Evolutionary conservation across 495 filamentous ascomycete genomes (phyloP), one percentile per base, ranked within the genome.

Genomic region (Penicillium paxilli): DNA sequence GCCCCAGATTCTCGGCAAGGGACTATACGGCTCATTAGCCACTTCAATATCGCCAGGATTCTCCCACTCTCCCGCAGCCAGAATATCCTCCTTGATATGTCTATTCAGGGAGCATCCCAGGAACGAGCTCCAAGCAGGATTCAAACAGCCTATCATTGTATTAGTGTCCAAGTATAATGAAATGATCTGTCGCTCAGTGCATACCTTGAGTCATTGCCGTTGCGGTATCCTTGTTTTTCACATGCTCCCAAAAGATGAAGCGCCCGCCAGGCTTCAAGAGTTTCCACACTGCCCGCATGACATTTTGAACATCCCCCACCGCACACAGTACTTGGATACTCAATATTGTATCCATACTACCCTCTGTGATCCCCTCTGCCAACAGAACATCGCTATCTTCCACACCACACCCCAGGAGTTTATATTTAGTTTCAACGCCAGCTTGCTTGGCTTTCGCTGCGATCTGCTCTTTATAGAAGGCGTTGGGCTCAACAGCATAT

Each of bases 401-500:
- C 55, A 80, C 21, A 20, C 64, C 67, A 61, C 50, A 59, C 20
- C 46, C 35, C 11, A 80, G 30, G 48, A 76, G 45, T 52, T 60
- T 74, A 54, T 77, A 80, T 46, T 57, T 73, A 61, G 69, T 66
- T 42, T 56, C 45, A 14, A 77, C 54, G 8, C 41, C 52, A 54
- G 40, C 46, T 30, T 68, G 61, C 20, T 64, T 24, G 2, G 73
- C 5, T 16, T 59, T 64, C 0, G 58, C 58, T n/a, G 42, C 30
- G 7, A 77, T 60, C 8, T 2, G 25, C 14, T 63, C 58, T 24
- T 21, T 32, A 30, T 62, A 75, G 20, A 52, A 20, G 2, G 54
- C 40, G 47, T 77, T 78, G 2, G 77, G 76, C 20, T 81, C 80
- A 32, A 81, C 54, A 22, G 66, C 78, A 44, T 75, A 80, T 9